A percentile compares a stretch with the other conserved stretches of the same genome.
phyloP scores from a whole-genome alignment of 176 grass and related monocot genomes.

The Stipa capillata region DNA sequence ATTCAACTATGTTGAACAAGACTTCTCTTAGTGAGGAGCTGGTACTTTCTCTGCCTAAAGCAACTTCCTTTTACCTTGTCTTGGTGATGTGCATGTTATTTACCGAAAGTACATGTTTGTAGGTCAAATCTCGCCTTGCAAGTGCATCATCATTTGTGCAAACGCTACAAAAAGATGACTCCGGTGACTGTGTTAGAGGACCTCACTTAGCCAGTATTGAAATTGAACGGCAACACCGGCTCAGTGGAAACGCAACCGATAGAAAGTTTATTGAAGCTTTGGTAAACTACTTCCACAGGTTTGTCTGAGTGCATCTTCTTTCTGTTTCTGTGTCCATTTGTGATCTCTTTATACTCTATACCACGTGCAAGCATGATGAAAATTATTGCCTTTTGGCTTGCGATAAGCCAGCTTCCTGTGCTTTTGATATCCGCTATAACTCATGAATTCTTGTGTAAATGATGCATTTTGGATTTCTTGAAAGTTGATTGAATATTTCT shows the following conservation, averaged over 20 bases:
- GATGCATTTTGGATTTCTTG: neutral
- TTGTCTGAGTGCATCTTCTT: conserved; percentile 10
- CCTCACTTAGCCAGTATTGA: conserved; percentile 82
- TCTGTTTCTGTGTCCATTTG: neutral
- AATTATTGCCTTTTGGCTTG: neutral
- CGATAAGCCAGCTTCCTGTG: neutral
- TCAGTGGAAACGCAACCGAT: conserved; percentile 46
- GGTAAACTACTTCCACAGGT: conserved; percentile 78
- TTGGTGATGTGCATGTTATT: conserved; percentile 16
- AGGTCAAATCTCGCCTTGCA: conserved; percentile 81
- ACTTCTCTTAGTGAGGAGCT: conserved; percentile 49
- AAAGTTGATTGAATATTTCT: neutral
- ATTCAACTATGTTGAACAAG: conserved; percentile 34
- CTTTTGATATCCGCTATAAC: neutral
- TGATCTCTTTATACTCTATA: conserved; percentile 2
- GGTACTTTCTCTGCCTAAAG: conserved; percentile 35
- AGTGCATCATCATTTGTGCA: conserved; percentile 73
- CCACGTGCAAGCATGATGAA: neutral
- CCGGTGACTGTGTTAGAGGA: conserved; percentile 60
- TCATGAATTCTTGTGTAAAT: neutral
- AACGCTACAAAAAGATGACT: conserved; percentile 59
- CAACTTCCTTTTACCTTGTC: neutral
- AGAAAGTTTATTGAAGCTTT: conserved; percentile 65
- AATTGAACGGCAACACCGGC: conserved; percentile 56
- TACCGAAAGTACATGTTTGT: conserved; percentile 12